A percentile compares a stretch with the other conserved stretches of the same genome.
phyloP scores from a whole-genome alignment of 2,329 filamentous ascomycete species.

The Phialemonium atrogriseum region DNA sequence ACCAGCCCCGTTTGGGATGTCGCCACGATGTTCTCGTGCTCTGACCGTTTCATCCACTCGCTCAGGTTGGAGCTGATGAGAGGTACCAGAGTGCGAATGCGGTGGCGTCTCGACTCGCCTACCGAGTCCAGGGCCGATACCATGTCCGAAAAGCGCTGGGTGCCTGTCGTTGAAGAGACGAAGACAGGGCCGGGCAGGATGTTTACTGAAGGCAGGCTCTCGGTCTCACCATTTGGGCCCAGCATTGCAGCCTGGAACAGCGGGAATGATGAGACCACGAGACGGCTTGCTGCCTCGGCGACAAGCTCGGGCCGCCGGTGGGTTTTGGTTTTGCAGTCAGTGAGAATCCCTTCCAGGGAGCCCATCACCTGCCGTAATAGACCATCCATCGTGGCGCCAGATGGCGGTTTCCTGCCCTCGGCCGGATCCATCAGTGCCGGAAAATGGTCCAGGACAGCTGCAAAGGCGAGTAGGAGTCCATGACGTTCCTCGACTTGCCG shows the following conservation, averaged over 20 bases:
- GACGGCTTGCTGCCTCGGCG: constrained; percentile 50
- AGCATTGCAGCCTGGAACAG: constrained; percentile 31
- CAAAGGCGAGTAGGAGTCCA: constrained; percentile 55
- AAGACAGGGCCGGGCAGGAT: constrained; percentile 20
- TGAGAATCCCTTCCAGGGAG: constrained; percentile 27
- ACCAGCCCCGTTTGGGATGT: constrained; percentile 43
- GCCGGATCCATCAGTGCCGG: constrained; percentile 16
- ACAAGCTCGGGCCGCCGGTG: constrained; percentile 57
- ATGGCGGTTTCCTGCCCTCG: background rate
- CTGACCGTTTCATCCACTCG: constrained; percentile 40
- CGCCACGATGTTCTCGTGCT: constrained; percentile 39
- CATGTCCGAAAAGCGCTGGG: constrained; percentile 8
- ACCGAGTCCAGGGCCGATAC: constrained; percentile 6
- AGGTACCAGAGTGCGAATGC: constrained; percentile 6
- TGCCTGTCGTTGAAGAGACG: constrained; percentile 6
- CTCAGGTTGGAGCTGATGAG: constrained; percentile 26
- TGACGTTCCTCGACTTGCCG: constrained; percentile 64
- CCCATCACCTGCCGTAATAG: constrained; percentile 16
- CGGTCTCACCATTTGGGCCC: constrained; percentile 1
- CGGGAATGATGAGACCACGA: constrained; percentile 46
- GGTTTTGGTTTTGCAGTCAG: constrained; percentile 29
- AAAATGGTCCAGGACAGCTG: constrained; percentile 44
- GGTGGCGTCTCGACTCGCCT: background rate
- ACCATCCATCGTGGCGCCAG: constrained; percentile 3
- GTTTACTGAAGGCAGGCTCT: background rate